A percentile compares a stretch with the other conserved stretches of the same genome.
phyloP scores from a whole-genome alignment of 164 flowering plant genomes.

The Buxus sempervirens region DNA sequence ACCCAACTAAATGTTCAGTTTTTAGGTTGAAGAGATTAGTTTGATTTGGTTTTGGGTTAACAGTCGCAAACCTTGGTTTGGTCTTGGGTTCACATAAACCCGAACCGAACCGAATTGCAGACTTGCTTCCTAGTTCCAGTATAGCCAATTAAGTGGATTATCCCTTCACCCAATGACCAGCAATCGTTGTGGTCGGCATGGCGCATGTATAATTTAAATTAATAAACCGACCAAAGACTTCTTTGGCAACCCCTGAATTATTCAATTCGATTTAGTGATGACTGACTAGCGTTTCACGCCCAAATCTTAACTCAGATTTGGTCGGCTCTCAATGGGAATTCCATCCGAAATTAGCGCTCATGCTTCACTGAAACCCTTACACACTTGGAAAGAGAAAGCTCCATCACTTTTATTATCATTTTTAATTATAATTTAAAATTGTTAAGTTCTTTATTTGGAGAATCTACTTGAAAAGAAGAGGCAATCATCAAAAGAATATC shows the following conservation, averaged over 20 bases:
- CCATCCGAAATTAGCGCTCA: constrained; percentile 29
- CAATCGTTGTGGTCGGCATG: neutral
- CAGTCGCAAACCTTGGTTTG: no score
- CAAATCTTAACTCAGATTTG: constrained; percentile 42
- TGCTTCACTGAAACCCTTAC: constrained; percentile 25
- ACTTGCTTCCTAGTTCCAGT: no score
- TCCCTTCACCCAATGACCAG: neutral
- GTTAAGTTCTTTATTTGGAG: constrained; percentile 6
- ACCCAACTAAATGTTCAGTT: no score
- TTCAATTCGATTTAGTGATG: no score
- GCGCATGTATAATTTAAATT: neutral
- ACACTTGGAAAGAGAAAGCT: constrained; percentile 4
- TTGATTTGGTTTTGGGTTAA: no score
- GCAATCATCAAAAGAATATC: constrained; percentile 37
- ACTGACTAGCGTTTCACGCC: constrained; percentile 33
- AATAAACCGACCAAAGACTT: neutral
- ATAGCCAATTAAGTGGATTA: no score
- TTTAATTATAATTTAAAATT: constrained; percentile 7
- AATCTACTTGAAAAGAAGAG: constrained; percentile 26
- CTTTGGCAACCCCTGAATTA: no score
- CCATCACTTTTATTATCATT: constrained; percentile 14
- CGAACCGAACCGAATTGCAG: no score
- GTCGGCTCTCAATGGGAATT: constrained; percentile 25
- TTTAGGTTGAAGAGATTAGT: no score
- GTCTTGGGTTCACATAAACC: no score